Evolutionary conservation across 176 grass and related monocot species (phyloP).

Genomic region (Urochloa ruziziensis): DNA sequence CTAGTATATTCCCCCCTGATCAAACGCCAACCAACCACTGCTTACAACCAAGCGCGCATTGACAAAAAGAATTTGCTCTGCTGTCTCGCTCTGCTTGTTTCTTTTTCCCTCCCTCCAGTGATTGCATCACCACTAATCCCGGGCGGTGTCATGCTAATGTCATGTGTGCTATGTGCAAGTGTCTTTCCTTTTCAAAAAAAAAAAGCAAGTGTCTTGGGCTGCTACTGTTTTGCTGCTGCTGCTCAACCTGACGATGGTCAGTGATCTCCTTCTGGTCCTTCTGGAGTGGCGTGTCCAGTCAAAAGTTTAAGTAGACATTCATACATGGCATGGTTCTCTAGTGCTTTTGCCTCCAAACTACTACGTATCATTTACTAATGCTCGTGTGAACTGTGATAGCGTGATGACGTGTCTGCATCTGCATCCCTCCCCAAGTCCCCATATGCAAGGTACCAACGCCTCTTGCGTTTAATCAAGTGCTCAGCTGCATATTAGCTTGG

Average conservation of each 20-base stretch:
- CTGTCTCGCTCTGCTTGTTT: background rate
- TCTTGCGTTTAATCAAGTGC: background rate
- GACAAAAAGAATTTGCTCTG: constrained; percentile 25
- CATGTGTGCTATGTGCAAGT: background rate
- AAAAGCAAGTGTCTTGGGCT: too few relatives aligned
- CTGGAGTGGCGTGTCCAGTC: background rate
- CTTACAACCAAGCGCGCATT: background rate
- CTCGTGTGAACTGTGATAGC: too few relatives aligned
- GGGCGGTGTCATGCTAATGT: background rate
- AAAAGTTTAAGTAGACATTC: background rate
- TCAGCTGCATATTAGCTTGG: background rate
- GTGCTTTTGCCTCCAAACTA: background rate
- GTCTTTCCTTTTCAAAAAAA: too few relatives aligned
- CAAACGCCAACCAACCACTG: constrained; percentile 14
- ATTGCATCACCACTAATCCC: background rate
- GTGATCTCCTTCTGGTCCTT: background rate
- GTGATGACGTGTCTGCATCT: background rate
- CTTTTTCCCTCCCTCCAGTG: background rate
- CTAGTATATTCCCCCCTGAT: background rate
- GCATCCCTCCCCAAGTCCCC: too few relatives aligned
- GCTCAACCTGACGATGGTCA: background rate
- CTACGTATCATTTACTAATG: background rate
- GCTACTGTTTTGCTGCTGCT: too few relatives aligned
- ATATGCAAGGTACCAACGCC: background rate
- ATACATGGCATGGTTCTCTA: background rate